Base-by-base conservation (phyloP, 371 early-diverging fungal species). In the Syncephalastrum monosporum region DNA sequence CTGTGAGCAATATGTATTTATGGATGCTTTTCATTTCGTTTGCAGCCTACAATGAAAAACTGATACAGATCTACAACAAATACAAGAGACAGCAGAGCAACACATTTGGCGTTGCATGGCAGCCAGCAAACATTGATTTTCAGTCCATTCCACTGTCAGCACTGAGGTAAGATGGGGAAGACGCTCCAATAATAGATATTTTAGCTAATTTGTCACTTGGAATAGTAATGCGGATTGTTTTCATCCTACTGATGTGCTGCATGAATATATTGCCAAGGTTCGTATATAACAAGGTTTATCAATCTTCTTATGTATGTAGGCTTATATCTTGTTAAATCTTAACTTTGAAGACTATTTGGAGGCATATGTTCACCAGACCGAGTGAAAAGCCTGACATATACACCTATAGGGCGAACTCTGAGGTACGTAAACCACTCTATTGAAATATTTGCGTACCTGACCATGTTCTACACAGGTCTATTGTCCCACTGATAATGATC, bases 181-280 rank as follows among this genome's bases (percentile, higher is more conserved):
- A 5, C 10, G 38, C 38, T 33, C 38, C 5, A 2, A 2, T 12
- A 0, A 10, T 10, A 10, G 38, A 33, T 10, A 2, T 33, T n/a
- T 5, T 10, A 15, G 15, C 25, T 46, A 4, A 5, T 15, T 13
- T 44, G 19, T 17, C 13, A 46, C 1, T 42, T 43, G 4, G n/a
- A 5, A 5, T 23, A 61, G 63, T 24, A 57, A 52, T n/a, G 25
- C 47, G 13, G 57, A 62, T 44, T 57, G 63, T 13, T 62, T 62
- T 48, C 63, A 62, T 53, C 63, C 63, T 7, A 62, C 44, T 13
- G 42, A 21, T 15, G 53, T 46, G 13, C 29, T 43, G 1, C 63
- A 62, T 19, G 44, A 52, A n/a, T 62, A 57, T 53, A 42, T 57
- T 12, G 52, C 63, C 3, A 62, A 62, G 57, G 63, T 62, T 48